A percentile compares a stretch with the other conserved stretches of the same genome.
Evolutionary conservation across 2,329 filamentous ascomycete genomes (phyloP).

Genomic region (Xylaria multiplex): DNA sequence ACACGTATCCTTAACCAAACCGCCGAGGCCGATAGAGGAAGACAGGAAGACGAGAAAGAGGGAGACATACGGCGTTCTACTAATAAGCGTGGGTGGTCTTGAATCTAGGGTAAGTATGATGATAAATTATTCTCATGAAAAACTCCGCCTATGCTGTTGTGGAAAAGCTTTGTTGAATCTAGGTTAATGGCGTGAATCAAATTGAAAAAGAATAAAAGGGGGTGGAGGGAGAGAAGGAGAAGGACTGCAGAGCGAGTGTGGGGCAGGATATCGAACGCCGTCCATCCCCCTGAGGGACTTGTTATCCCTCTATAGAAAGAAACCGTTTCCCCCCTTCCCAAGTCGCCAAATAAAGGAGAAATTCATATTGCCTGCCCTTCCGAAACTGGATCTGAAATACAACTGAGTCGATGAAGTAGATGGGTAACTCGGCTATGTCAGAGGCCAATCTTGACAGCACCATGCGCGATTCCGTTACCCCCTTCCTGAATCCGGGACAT

Average conservation of each 20-base stretch:
- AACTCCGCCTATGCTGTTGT: no score
- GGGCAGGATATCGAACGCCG: constrained; percentile 5
- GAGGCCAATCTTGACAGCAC: constrained; percentile 61
- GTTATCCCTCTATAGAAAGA: constrained; percentile 2
- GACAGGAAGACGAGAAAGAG: no score
- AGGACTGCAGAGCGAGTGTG: neutral
- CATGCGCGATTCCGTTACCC: constrained; percentile 62
- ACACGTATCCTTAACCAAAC: no score
- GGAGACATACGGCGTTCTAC: no score
- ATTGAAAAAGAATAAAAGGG: neutral
- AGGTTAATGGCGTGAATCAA: neutral
- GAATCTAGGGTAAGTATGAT: no score
- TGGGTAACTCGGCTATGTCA: constrained; percentile 26
- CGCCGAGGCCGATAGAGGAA: no score
- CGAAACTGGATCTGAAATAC: neutral
- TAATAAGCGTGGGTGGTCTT: no score
- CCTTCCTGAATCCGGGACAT: constrained; percentile 80
- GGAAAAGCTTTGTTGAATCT: no score
- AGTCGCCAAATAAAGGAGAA: neutral
- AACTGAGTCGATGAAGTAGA: neutral
- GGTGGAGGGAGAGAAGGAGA: neutral
- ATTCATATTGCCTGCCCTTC: neutral
- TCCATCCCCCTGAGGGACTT: neutral
- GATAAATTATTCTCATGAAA: no score
- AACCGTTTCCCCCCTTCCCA: neutral